Evolutionary conservation across 2,329 filamentous ascomycete genomes (phyloP).

Genomic region (Ciborinia camelliae): DNA sequence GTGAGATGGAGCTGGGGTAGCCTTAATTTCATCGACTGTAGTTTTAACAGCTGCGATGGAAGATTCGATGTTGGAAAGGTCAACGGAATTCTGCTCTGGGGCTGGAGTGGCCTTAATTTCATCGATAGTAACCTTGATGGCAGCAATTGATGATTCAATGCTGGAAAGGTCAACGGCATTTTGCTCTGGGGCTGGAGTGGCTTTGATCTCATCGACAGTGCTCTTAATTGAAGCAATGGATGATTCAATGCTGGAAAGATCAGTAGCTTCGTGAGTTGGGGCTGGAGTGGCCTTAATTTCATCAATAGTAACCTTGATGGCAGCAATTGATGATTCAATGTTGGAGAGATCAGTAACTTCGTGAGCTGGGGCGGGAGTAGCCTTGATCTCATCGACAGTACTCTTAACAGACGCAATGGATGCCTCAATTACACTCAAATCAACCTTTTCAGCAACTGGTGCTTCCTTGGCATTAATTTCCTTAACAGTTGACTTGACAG

Average conservation of each 20-base stretch:
- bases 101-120: constrained; percentile 28
- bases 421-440: constrained; percentile 20
- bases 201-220: constrained; percentile 25
- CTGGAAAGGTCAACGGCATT: constrained; percentile 21
- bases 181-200: constrained; percentile 16
- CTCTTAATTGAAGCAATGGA: constrained; percentile 6
- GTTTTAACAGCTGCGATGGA: constrained; percentile 21
- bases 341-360: constrained; percentile 11
- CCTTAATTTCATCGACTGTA: constrained; percentile 16
- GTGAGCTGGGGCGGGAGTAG: constrained; percentile 6
- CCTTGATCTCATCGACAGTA: constrained; percentile 19
- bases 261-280: constrained; percentile 18
- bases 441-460: constrained; percentile 19
- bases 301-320: constrained; percentile 22
- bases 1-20: constrained; percentile 19
- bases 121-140: constrained; percentile 19
- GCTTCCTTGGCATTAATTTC: constrained; percentile 18
- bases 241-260: constrained; percentile 20
- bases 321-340: constrained; percentile 23
- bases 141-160: constrained; percentile 23
- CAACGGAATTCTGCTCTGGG: background rate
- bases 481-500: constrained; percentile 11
- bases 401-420: constrained; percentile 19
- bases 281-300: constrained; percentile 20
- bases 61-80: constrained; percentile 18